Evolutionary conservation across 768 basidiomycete genomes (phyloP), one percentile per base, ranked within the genome.

Genomic region (Xerocomellus intermedius): DNA sequence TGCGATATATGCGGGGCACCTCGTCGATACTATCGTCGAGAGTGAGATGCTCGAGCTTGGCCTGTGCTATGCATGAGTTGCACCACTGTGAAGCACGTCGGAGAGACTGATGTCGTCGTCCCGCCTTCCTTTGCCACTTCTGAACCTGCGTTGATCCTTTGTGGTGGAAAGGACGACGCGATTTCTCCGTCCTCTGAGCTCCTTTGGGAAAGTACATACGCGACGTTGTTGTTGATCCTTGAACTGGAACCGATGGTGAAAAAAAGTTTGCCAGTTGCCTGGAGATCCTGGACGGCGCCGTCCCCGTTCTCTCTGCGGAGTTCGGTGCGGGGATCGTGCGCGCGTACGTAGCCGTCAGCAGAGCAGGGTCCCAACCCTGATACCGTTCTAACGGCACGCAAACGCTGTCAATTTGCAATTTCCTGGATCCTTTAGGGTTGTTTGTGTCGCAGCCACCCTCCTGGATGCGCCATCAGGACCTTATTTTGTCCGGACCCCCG

Each of bases 221-320:
- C n/a, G n/a, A n/a, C n/a, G n/a, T n/a, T n/a, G n/a, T n/a, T n/a
- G n/a, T n/a, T n/a, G n/a, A n/a, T n/a, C 94, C 92, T 86, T 72
- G 91, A 79, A 3, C 88, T 87, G 73, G 87, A 87, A 13, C 95
- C 95, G 61, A 94, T 91, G 7, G 91, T 93, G 64, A 89, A 91
- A 36, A 89, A 80, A 59, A 86, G 82, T 70, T 92, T 89, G 3
- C 91, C 92, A 39, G 82, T 80, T 0, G 81, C 80, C 61, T 93
- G 89, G 22, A 97, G 77, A 24, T 90, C 93, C 73, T 87, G 86
- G 24, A 97, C 78, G 5, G 81, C 74, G 59, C 73, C 77, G 64
- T 87, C 84, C 9, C 71, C 75, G 9, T 73, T 75, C 43, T 79
- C 73, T 51, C 79, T 75, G 54, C 73, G 78, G 37, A 80, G 67